These are phyloP conservation scores for Eimeria tenella DNA, from an alignment of 169 alveolate species.

Conservation along the genomic window DNA sequence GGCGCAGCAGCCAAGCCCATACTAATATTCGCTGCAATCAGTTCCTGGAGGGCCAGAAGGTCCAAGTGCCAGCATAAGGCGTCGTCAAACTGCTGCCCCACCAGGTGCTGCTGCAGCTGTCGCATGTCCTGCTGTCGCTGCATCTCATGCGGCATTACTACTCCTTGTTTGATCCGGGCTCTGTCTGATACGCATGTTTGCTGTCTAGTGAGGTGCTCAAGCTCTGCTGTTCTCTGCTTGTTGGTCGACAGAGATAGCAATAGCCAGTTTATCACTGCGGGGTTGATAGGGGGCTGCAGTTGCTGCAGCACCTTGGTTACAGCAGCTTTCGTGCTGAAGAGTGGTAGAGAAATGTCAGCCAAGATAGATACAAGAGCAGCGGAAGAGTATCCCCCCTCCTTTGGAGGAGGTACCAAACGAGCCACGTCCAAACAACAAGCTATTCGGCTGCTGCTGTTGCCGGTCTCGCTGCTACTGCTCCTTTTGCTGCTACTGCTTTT, in stretches of 20 bases:
- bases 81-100: neutral
- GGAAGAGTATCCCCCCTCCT: constrained; percentile 9
- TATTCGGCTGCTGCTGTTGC: constrained; percentile 16
- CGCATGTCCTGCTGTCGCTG: neutral
- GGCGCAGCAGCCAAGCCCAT: constrained; percentile 15
- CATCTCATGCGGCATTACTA: constrained; percentile 12
- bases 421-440: constrained; percentile 29
- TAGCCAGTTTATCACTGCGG: constrained; percentile 35
- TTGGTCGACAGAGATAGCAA: constrained; percentile 4
- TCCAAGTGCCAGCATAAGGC: constrained; percentile 19
- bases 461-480: constrained; percentile 22
- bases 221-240: neutral
- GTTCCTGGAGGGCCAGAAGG: neutral
- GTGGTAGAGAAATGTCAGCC: neutral
- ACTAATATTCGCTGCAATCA: neutral
- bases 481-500: constrained; percentile 21
- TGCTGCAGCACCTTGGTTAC: constrained; percentile 34
- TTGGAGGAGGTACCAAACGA: neutral
- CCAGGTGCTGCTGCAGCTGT: neutral
- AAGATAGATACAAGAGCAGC: neutral
- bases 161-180: neutral
- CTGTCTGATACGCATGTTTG: neutral
- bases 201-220: constrained; percentile 16
- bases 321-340: neutral
- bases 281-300: constrained; percentile 25